A percentile compares a stretch with the other conserved stretches of the same genome.
Conservation (phyloP, 169 alveolate species). For the Miamiensis avidus region DNA sequence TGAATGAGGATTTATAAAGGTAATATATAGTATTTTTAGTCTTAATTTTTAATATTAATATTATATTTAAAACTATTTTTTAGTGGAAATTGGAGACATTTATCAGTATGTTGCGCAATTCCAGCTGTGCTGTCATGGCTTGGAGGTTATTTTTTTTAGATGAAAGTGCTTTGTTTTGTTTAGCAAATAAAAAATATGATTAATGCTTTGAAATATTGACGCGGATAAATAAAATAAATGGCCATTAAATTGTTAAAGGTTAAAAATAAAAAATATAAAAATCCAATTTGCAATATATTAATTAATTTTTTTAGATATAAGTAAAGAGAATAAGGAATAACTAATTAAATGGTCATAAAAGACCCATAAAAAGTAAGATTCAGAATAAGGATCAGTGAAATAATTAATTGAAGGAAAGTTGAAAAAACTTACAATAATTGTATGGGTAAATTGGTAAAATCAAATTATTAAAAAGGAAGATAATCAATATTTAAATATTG, state of each 20-base stretch:
- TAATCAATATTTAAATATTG: no score
- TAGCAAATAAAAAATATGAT: conserved; percentile 23
- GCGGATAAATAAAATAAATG: conserved; percentile 21
- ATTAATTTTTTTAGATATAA: neutral
- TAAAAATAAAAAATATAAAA: no score
- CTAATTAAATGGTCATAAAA: conserved; percentile 6
- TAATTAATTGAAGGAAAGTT: conserved; percentile 24
- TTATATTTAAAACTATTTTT: neutral
- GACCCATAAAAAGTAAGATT: conserved; percentile 3
- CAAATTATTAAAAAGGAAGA: no score
- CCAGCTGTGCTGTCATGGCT: conserved; percentile 50
- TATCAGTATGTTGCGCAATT: conserved; percentile 24
- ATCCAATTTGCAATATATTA: neutral
- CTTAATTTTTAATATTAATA: no score
- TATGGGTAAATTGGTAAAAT: conserved; percentile 42
- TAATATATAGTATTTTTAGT: no score
- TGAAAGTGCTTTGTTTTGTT: conserved; percentile 33
- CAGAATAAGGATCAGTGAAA: conserved; percentile 6
- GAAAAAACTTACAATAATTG: conserved; percentile 15
- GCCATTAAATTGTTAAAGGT: conserved; percentile 17
- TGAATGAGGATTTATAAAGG: neutral
- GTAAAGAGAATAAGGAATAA: conserved; percentile 13
- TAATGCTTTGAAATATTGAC: conserved; percentile 26
- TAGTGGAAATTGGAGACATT: conserved; percentile 46
- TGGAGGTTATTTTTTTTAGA: conserved; percentile 19